Conservation (phyloP, 78 protist genomes). For the Pelomyxa schiedti region DNA sequence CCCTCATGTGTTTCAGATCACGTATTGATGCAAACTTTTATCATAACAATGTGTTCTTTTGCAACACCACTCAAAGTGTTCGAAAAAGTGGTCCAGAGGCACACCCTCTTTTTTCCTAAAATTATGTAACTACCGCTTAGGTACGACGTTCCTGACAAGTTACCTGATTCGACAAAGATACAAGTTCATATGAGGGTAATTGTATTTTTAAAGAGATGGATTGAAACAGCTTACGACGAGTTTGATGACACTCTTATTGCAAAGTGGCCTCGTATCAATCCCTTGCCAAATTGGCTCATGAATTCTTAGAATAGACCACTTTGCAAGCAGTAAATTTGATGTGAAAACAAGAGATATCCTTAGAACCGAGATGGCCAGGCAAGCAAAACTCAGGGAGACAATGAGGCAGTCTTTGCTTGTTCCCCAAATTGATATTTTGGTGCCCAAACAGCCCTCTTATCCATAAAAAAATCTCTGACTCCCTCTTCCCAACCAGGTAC, state of each 20-base stretch:
- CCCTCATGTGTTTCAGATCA: too few relatives aligned
- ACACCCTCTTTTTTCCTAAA: too few relatives aligned
- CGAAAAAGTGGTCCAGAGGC: neutral
- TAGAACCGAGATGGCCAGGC: neutral
- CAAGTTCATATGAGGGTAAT: neutral
- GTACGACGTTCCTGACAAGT: neutral
- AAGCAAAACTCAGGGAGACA: neutral
- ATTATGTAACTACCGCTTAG: too few relatives aligned
- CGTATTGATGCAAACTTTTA: neutral
- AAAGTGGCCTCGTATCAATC: neutral
- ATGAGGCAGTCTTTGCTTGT: neutral
- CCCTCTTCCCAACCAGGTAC: conserved; percentile 1
- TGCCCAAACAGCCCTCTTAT: neutral
- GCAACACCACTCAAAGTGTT: neutral
- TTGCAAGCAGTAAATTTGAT: neutral
- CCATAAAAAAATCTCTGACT: neutral
- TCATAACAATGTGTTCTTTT: neutral
- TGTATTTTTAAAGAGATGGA: neutral
- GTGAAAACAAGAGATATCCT: neutral
- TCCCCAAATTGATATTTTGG: neutral
- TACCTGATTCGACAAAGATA: neutral
- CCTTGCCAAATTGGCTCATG: neutral
- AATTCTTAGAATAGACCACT: neutral
- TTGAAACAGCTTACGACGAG: neutral
- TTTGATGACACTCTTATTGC: neutral